These are phyloP conservation scores for Globisporangium nunn DNA, from an alignment of 352 stramenopile species.

Conservation along the genomic window DNA sequence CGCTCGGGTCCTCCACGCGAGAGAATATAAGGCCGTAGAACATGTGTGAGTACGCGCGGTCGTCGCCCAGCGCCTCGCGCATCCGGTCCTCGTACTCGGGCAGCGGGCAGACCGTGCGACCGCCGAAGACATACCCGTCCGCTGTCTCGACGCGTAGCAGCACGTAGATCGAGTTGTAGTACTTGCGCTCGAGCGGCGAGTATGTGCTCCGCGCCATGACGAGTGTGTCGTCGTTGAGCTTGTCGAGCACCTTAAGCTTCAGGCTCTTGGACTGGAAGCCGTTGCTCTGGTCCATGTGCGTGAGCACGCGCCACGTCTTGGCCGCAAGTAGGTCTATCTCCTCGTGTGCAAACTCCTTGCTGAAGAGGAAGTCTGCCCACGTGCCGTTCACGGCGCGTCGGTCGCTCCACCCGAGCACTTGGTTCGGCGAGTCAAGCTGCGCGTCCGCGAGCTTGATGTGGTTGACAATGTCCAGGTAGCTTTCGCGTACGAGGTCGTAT, in stretches of 20 bases:
- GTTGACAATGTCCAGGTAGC: slow-evolving; percentile 11
- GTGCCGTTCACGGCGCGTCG: slow-evolving; percentile 8
- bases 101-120: slow-evolving; percentile 18
- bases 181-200: slow-evolving; percentile 11
- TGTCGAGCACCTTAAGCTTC: slow-evolving; percentile 34
- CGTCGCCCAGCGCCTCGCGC: background rate
- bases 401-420: slow-evolving; percentile 29
- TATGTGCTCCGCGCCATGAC: slow-evolving; percentile 19
- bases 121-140: slow-evolving; percentile 18
- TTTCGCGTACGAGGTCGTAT: slow-evolving; percentile 5
- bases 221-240: slow-evolving; percentile 17
- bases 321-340: slow-evolving; percentile 11
- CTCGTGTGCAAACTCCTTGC: slow-evolving; percentile 20
- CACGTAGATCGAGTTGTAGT: slow-evolving; percentile 17
- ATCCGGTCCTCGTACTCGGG: slow-evolving; percentile 17
- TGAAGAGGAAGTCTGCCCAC: slow-evolving; percentile 22
- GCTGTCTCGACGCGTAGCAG: slow-evolving; percentile 12
- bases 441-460: slow-evolving; percentile 11
- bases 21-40: slow-evolving; percentile 25
- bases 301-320: slow-evolving; percentile 25
- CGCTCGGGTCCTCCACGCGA: background rate
- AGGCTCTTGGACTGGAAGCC: slow-evolving; percentile 22
- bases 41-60: slow-evolving; percentile 15
- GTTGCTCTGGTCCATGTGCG: slow-evolving; percentile 10
- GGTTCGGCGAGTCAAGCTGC: slow-evolving; percentile 14